A percentile compares a stretch with the other conserved stretches of the same genome.
Conservation (phyloP, 2,329 filamentous ascomycete species). For the Xylaria sp. region DNA sequence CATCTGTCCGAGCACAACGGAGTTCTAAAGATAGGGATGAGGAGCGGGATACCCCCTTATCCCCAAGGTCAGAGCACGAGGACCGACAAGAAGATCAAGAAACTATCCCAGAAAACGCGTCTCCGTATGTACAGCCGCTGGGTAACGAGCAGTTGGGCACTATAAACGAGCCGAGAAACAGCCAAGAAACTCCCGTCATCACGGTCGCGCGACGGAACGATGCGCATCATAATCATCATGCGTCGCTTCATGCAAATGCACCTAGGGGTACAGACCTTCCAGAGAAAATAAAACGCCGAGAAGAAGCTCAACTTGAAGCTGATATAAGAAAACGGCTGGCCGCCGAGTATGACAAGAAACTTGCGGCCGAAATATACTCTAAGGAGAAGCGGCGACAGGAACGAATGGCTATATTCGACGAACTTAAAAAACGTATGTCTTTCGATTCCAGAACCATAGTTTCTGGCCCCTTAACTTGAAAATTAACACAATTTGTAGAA, state of each 20-base stretch:
- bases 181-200: neutral
- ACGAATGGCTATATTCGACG: constrained; percentile 17
- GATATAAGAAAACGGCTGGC: constrained; percentile 20
- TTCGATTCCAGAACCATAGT: neutral
- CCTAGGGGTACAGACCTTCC: neutral
- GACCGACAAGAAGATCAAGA: neutral
- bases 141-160: neutral
- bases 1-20: neutral
- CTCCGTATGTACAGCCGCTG: neutral
- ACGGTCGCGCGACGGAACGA: neutral
- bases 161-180: neutral
- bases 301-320: neutral
- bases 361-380: constrained; percentile 14
- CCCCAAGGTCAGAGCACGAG: neutral
- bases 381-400: constrained; percentile 16
- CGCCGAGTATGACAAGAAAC: constrained; percentile 15
- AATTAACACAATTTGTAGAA: neutral
- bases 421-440: constrained; percentile 16
- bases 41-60: neutral
- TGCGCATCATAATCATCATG: neutral
- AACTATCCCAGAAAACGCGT: neutral
- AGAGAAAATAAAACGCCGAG: neutral
- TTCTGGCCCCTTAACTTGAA: neutral
- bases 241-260: neutral
- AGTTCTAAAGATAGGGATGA: neutral